Percentiles rank a stretch among this genome's conserved stretches.
Evolutionary conservation across 169 alveolate species (phyloP).

Genomic region (Plasmodium inui): DNA sequence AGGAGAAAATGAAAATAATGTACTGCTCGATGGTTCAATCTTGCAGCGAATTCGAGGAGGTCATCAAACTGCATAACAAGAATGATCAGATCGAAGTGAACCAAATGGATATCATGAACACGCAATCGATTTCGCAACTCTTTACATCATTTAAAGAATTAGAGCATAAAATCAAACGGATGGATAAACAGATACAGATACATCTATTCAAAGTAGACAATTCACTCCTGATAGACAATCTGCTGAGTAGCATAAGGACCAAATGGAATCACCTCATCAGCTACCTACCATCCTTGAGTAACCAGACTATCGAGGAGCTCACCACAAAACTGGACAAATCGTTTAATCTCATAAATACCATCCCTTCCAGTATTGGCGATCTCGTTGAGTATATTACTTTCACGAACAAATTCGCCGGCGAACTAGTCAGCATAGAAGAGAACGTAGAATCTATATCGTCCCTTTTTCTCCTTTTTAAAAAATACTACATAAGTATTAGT

Average conservation of each 20-base stretch:
- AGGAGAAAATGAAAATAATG: constrained; percentile 22
- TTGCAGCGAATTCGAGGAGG: constrained; percentile 13
- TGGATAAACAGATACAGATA: constrained; percentile 16
- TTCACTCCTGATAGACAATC: constrained; percentile 3
- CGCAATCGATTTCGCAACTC: not conserved
- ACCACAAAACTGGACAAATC: constrained; percentile 4
- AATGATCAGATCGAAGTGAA: constrained; percentile 17
- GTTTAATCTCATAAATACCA: constrained; percentile 20
- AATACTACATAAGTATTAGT: constrained; percentile 45
- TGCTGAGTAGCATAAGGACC: constrained; percentile 20
- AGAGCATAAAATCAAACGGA: constrained; percentile 28
- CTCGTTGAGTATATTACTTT: constrained; percentile 35
- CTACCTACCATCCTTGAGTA: constrained; percentile 54
- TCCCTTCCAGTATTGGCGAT: constrained; percentile 5
- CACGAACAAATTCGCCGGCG: not conserved
- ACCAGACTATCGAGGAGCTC: constrained; percentile 11
- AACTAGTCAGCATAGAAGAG: constrained; percentile 41
- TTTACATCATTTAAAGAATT: constrained; percentile 30
- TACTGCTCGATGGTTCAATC: constrained; percentile 25
- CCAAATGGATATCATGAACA: constrained; percentile 43
- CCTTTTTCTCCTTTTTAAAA: constrained; percentile 35
- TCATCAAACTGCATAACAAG: constrained; percentile 13
- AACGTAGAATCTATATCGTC: constrained; percentile 38
- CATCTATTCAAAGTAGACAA: constrained; percentile 37
- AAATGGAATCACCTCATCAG: constrained; percentile 32